Base-by-base conservation (phyloP, 2,329 filamentous ascomycete genomes). In the Periglandula ipomoeae region DNA sequence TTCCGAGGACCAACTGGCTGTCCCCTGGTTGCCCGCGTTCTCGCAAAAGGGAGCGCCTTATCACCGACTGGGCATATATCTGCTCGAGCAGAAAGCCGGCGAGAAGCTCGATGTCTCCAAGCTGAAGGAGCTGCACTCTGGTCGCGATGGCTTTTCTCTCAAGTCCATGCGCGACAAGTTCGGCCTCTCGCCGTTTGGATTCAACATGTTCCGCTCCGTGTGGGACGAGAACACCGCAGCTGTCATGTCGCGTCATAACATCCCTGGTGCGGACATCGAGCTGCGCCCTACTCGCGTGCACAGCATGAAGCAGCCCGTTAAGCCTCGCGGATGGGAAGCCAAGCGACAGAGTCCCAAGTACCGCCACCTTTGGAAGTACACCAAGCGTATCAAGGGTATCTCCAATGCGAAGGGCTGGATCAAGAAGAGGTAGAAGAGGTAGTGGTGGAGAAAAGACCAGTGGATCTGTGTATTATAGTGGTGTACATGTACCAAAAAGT, bases 41-140 rank as follows among this genome's bases (percentile, higher is more conserved):
- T 84, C 89, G 1, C 87, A 95, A 64, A 95, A 93, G 72, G 93
- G 93, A 50, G 79, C 85, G 2, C 87, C 87, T 1, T 96, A 97
- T 70, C 93, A 97, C 68, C 86, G 93, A 46, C 74, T 97, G 48
- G 84, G 84, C 43, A 71, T 97, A 52, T 85, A 93, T 63, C 72
- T 98, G 20, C 73, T 97, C 44, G 81, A 95, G 70, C 93, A 98
- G 67, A 72, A 77, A 46, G 71, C 81, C 47, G 80, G 76, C 47
- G 59, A 75, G 53, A 57, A 49, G 32, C 61, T 89, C 54, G 80
- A 89, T 59, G 67, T 77, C 23, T 70, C 70, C 35, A 69, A 72
- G 50, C 68, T 89, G 39, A 75, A 74, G 59, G 69, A 76, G 56
- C 65, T 73, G 20, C 74, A 79, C 61, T 57, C 64, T 20, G 54